Evolutionary conservation across 768 basidiomycete genomes (phyloP), one percentile per base, ranked within the genome.

Genomic region (Hysterangium stoloniferum): DNA sequence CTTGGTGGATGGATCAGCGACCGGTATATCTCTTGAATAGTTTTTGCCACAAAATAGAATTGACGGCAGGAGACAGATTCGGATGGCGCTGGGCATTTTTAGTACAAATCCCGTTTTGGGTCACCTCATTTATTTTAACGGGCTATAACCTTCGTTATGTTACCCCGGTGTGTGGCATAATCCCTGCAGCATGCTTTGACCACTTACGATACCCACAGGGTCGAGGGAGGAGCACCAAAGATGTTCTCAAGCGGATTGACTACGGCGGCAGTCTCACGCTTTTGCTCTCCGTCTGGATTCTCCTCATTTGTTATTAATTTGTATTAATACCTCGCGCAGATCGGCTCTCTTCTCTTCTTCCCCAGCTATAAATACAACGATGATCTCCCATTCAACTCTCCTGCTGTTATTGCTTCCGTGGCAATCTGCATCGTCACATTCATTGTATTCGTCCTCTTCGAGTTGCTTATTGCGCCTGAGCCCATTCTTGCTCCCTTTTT

Each of bases 31-130:
- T 4, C 45, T 28, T 47, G 4, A 19, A 27, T 20, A n/a, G 29
- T 45, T 28, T 22, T 24, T 52, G n/a, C 43, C 32, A n/a, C 3
- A 5, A 8, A 15, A 11, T 4, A 9, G 28, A 32, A 15, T 31
- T 52, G 15, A 45, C 29, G 53, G 24, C 40, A 11, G n/a, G 32
- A 27, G 29, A 20, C 50, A 86, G 86, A 65, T 64, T 86, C 31
- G 87, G 87, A 6, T 89, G 86, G 87, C 69, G 86, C 59, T 84
- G 79, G 77, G 86, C 87, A 1, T 89, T 90, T 66, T 68, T 88
- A 1, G 65, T 84, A 33, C 87, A 89, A 58, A 62, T 83, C 17
- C 86, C 87, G 20, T 57, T 88, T 35, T 88, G 84, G 59, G 54
- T 71, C 4, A 8, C 82, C 19, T 82, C 86, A 0, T 75, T 84